Percentiles rank a stretch among this genome's conserved stretches.
Conservation (phyloP, 2,329 filamentous ascomycete genomes). For the Pleoardoris graminearum region DNA sequence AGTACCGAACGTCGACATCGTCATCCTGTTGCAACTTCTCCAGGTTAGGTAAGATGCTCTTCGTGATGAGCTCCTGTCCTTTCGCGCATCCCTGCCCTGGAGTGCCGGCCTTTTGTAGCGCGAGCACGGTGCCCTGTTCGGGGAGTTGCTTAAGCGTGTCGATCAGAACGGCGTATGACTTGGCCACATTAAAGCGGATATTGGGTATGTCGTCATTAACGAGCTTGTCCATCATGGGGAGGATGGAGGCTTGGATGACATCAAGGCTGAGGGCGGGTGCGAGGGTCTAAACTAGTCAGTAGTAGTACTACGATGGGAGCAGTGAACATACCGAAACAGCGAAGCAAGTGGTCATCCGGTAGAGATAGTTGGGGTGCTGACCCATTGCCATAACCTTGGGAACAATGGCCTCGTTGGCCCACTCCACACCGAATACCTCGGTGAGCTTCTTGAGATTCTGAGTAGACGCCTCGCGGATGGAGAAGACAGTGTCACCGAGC, state of each 20-base stretch:
- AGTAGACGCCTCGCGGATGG: slow-evolving; percentile 94
- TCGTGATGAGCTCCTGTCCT: slow-evolving; percentile 79
- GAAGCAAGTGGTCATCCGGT: slow-evolving; percentile 99
- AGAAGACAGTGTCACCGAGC: slow-evolving; percentile 98
- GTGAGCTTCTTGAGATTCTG: slow-evolving; percentile 98
- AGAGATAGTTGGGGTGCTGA: slow-evolving; percentile 96
- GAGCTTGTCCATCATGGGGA: slow-evolving; percentile 95
- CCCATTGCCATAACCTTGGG: slow-evolving; percentile 99
- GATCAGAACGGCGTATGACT: slow-evolving; percentile 90
- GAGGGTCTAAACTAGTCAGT: slow-evolving; percentile 69
- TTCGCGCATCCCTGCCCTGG: slow-evolving; percentile 64
- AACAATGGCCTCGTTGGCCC: slow-evolving; percentile 95
- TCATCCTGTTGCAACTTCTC: slow-evolving; percentile 96
- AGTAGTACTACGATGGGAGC: not conserved
- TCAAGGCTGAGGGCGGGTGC: slow-evolving; percentile 90
- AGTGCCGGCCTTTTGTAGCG: slow-evolving; percentile 77
- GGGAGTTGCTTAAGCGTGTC: slow-evolving; percentile 90
- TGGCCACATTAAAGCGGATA: slow-evolving; percentile 99
- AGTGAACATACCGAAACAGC: slow-evolving; percentile 81
- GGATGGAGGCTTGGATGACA: slow-evolving; percentile 88
- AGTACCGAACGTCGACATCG: slow-evolving; percentile 97
- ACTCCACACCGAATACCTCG: slow-evolving; percentile 96
- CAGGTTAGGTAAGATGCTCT: slow-evolving; percentile 84
- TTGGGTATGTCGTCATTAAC: slow-evolving; percentile 95
- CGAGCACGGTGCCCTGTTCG: slow-evolving; percentile 81